Percentiles rank a stretch among this genome's conserved stretches.
Conservation (phyloP, 2,329 filamentous ascomycete genomes). For the Cordyceps farinosa region DNA sequence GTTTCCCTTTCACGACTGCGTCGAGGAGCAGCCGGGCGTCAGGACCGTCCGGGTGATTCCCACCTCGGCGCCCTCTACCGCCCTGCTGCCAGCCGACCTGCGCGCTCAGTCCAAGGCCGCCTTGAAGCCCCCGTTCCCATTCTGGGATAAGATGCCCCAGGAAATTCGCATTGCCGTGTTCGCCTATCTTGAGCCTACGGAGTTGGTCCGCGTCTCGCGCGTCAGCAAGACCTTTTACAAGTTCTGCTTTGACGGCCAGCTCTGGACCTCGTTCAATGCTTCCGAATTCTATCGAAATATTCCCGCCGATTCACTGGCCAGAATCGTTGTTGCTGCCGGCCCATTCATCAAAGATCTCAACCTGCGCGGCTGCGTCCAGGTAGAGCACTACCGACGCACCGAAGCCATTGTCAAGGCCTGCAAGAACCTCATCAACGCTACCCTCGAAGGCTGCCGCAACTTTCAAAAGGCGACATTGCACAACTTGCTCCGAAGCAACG, state of each 20-base stretch:
- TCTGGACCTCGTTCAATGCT: slow-evolving; percentile 83
- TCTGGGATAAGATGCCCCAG: slow-evolving; percentile 77
- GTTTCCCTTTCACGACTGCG: slow-evolving; percentile 37
- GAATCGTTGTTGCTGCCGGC: slow-evolving; percentile 79
- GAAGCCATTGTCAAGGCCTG: slow-evolving; percentile 80
- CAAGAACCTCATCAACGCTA: slow-evolving; percentile 81
- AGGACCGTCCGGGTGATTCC: slow-evolving; percentile 49
- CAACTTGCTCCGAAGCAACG: slow-evolving; percentile 70
- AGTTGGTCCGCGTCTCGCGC: slow-evolving; percentile 73
- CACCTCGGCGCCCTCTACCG: slow-evolving; percentile 42
- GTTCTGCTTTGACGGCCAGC: slow-evolving; percentile 89
- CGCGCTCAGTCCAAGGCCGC: slow-evolving; percentile 23
- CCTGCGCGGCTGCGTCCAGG: slow-evolving; percentile 83
- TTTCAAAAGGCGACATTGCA: slow-evolving; percentile 75
- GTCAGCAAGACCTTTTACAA: slow-evolving; percentile 76
- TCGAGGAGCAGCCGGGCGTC: slow-evolving; percentile 48
- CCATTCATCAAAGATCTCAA: slow-evolving; percentile 91
- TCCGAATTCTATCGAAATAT: slow-evolving; percentile 86
- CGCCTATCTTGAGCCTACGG: slow-evolving; percentile 70
- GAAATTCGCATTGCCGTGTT: slow-evolving; percentile 80
- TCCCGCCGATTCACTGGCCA: slow-evolving; percentile 75
- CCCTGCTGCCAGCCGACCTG: slow-evolving; percentile 62
- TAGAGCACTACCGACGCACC: slow-evolving; percentile 74
- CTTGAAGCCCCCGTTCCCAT: slow-evolving; percentile 49
- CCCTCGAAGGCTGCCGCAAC: slow-evolving; percentile 84